Conservation (phyloP, 129 eudicot genomes). For the Helianthus annuus region HanXRQr2.0-SUNRISE NC_035445.2:151797893-151798392, state of each 20-base stretch:
- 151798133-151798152: constrained; percentile 5
- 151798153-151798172: neutral
- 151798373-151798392: neutral
- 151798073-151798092: no score
- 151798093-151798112: no score
- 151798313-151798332: neutral
- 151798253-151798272: constrained; percentile 97
- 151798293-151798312: neutral
- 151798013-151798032: no score
- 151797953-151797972: no score
- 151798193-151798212: constrained; percentile 73
- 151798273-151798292: constrained; percentile 60
- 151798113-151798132: neutral
- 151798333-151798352: constrained; percentile 17
- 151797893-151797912: no score
- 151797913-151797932: no score
- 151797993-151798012: no score
- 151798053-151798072: no score
- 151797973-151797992: no score
- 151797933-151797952: no score
- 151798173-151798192: constrained; percentile 15
- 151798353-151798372: neutral
- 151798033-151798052: no score
- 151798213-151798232: constrained; percentile 98
- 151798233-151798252: constrained; percentile 82